A percentile compares a stretch with the other conserved stretches of the same genome.
These are phyloP conservation scores for Phytopythium chamaehyphon DNA, from an alignment of 352 stramenopile genomes.

Conservation along the genomic window DNA sequence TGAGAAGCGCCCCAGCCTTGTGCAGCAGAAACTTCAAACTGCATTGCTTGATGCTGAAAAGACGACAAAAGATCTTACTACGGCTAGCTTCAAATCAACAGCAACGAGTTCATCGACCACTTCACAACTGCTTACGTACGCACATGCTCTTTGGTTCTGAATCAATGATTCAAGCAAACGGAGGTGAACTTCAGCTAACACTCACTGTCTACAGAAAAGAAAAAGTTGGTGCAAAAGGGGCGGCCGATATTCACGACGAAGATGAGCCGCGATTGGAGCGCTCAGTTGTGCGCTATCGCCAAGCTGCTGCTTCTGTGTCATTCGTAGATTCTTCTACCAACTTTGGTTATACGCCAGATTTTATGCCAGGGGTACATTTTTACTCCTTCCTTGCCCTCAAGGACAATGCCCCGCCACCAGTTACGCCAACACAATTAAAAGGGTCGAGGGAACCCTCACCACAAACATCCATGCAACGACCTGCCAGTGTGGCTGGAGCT, in stretches of 20 bases:
- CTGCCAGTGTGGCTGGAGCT: too few species aligned
- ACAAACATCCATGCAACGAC: too few species aligned
- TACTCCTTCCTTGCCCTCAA: conserved; percentile 71
- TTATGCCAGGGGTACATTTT: conserved; percentile 78
- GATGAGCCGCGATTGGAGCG: conserved; percentile 11
- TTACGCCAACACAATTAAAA: background rate
- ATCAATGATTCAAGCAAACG: too few species aligned
- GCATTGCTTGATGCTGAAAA: conserved; percentile 56
- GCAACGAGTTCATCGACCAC: background rate
- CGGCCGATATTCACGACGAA: background rate
- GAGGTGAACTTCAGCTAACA: too few species aligned
- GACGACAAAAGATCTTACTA: conserved; percentile 23
- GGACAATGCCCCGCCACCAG: conserved; percentile 14
- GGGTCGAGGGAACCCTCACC: too few species aligned
- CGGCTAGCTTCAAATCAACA: conserved; percentile 12
- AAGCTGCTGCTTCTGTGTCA: conserved; percentile 52
- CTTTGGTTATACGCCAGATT: conserved; percentile 57
- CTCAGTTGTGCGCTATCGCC: conserved; percentile 46
- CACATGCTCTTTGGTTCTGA: background rate
- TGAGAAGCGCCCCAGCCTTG: conserved; percentile 29
- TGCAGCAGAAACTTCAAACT: conserved; percentile 62
- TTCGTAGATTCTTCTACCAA: conserved; percentile 39
- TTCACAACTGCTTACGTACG: background rate
- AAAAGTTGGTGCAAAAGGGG: too few species aligned
- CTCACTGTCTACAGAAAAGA: too few species aligned